phyloP scores from a whole-genome alignment of 2,329 filamentous ascomycete genomes.

The Arthrobotrys pseudoclavata region DNA sequence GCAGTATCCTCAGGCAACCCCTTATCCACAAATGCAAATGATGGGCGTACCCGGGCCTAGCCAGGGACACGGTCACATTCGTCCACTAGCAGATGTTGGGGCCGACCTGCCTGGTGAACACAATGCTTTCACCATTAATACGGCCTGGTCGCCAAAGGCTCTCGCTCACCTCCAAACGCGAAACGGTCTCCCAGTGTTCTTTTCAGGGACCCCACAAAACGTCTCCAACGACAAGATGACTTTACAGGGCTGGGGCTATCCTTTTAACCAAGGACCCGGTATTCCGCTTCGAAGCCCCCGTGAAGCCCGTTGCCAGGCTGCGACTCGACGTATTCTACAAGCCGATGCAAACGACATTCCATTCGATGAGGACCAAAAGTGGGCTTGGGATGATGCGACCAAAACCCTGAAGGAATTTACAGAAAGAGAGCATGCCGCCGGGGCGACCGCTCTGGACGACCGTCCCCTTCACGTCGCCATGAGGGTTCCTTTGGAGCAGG shows the following conservation, averaged over 20 bases:
- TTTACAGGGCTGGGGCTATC: slow-evolving; percentile 27
- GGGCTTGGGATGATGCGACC: slow-evolving; percentile 31
- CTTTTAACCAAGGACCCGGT: slow-evolving; percentile 10
- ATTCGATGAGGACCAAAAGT: slow-evolving; percentile 36
- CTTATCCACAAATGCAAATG: slow-evolving; percentile 25
- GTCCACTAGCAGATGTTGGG: neutral
- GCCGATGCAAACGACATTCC: slow-evolving; percentile 23
- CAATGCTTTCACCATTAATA: slow-evolving; percentile 14
- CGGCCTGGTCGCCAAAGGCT: slow-evolving; percentile 13
- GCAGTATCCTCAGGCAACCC: slow-evolving; percentile 27
- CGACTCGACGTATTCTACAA: slow-evolving; percentile 5
- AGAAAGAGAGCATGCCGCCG: slow-evolving; percentile 38
- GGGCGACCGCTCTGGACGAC: slow-evolving; percentile 22
- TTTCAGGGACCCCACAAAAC: slow-evolving; percentile 14
- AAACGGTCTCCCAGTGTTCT: slow-evolving; percentile 40
- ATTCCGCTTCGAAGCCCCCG: neutral
- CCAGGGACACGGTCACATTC: slow-evolving; percentile 3
- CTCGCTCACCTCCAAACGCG: slow-evolving; percentile 17
- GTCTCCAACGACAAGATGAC: slow-evolving; percentile 6
- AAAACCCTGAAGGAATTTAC: slow-evolving; percentile 31
- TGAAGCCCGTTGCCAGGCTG: neutral
- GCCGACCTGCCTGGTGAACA: slow-evolving; percentile 37
- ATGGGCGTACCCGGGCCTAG: slow-evolving; percentile 11
- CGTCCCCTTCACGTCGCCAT: slow-evolving; percentile 29
- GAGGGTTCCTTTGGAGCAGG: slow-evolving; percentile 42